phyloP scores from a whole-genome alignment of 106 monocot species.

The Dioscorea zingiberensis region DNA sequence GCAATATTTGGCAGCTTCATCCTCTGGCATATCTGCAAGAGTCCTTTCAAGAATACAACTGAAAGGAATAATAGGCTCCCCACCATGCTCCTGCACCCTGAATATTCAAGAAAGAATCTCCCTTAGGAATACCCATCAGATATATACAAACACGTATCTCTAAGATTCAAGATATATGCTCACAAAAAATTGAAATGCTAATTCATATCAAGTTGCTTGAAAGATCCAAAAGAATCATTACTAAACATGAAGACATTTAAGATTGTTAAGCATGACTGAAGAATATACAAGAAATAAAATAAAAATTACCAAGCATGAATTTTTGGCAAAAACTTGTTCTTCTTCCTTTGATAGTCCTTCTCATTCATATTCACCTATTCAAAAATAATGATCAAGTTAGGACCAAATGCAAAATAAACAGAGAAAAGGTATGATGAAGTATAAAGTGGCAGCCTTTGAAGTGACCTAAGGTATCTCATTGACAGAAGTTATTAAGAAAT shows the following conservation, averaged over 20 bases:
- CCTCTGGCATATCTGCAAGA: constrained; percentile 86
- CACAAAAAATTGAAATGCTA: no score
- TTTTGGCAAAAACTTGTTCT: constrained; percentile 97
- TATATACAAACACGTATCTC: no score
- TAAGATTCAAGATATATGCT: no score
- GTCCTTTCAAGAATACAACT: constrained; percentile 88
- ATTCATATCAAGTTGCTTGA: not conserved
- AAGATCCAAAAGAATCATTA: not conserved
- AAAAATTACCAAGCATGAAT: constrained; percentile 93
- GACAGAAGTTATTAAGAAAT: no score
- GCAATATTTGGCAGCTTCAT: constrained; percentile 98
- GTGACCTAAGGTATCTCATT: no score
- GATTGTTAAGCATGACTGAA: not conserved
- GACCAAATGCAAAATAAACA: no score
- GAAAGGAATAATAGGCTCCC: constrained; percentile 84
- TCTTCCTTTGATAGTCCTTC: constrained; percentile 96
- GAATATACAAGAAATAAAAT: not conserved
- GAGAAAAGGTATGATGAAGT: no score
- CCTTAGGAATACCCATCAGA: no score
- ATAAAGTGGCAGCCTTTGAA: no score
- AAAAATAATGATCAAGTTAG: not conserved
- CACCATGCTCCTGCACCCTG: constrained; percentile 99
- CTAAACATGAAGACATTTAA: not conserved
- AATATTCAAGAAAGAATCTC: no score
- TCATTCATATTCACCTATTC: constrained; percentile 98